phyloP scores from a whole-genome alignment of 345 rosid species.

The Barbarea vulgaris region DNA sequence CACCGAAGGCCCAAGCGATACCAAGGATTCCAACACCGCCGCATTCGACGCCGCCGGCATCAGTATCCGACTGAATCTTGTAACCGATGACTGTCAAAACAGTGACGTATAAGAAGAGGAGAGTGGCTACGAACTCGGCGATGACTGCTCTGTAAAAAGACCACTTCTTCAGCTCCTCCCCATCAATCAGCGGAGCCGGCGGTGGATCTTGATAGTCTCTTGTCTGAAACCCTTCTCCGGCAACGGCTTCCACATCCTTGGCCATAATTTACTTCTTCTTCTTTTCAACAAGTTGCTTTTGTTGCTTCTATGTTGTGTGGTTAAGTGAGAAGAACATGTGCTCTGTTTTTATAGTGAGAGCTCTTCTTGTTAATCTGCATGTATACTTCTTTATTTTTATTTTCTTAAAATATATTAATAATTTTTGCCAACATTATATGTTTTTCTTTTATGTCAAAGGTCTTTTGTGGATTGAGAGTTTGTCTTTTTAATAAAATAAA shows the following conservation, averaged over 20 bases:
- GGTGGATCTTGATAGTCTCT: constrained; percentile 94
- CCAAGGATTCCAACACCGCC: constrained; percentile 88
- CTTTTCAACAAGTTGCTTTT: neutral
- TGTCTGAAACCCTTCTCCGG: constrained; percentile 50
- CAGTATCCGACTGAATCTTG: constrained; percentile 48
- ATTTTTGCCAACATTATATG: neutral
- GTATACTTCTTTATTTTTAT: neutral
- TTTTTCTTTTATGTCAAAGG: constrained; percentile 9
- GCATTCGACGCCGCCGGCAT: constrained; percentile 38
- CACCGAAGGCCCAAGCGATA: constrained; percentile 95
- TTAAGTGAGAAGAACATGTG: constrained; percentile 31
- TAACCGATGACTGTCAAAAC: constrained; percentile 87
- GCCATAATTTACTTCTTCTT: constrained; percentile 40
- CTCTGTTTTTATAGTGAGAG: constrained; percentile 37
- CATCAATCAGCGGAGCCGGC: constrained; percentile 66
- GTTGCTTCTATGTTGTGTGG: constrained; percentile 33
- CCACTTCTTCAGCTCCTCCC: constrained; percentile 66
- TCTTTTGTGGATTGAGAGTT: constrained; percentile 2
- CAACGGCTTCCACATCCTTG: constrained; percentile 55
- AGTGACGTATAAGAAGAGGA: constrained; percentile 80
- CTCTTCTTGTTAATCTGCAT: constrained; percentile 17
- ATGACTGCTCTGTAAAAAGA: constrained; percentile 82
- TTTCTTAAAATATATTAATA: neutral
- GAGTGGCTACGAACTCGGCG: constrained; percentile 88
- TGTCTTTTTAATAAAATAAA: neutral